These are phyloP conservation scores for Phytophthora cryptogea DNA, from an alignment of 352 stramenopile species.

Conservation along the genomic window DNA sequence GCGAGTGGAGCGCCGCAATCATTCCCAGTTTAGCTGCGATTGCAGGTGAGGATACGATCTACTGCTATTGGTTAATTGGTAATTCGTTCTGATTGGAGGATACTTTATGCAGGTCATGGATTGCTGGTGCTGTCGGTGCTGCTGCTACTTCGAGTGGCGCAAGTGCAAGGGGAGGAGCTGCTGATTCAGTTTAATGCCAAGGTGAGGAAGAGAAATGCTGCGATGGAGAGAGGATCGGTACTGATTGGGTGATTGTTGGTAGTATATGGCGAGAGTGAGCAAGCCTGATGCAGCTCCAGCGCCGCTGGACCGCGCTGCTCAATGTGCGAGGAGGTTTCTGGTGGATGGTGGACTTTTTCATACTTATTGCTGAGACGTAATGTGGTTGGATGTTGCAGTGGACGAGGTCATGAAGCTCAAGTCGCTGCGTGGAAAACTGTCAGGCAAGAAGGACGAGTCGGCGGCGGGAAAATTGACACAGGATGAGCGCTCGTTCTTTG, in stretches of 20 bases:
- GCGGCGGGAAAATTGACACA: conserved; percentile 17
- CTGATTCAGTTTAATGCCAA: conserved; percentile 64
- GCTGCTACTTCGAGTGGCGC: conserved; percentile 61
- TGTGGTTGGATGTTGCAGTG: conserved; percentile 41
- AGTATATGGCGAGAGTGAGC: conserved; percentile 44
- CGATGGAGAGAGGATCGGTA: background rate
- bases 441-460: conserved; percentile 37
- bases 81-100: background rate
- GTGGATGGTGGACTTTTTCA: background rate
- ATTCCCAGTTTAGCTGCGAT: conserved; percentile 62
- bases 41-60: conserved; percentile 29
- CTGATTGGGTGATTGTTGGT: conserved; percentile 7
- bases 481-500: conserved; percentile 74
- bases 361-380: background rate
- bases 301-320: conserved; percentile 36
- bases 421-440: conserved; percentile 55
- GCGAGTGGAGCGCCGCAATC: conserved; percentile 67
- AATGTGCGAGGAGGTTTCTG: conserved; percentile 30
- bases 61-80: background rate
- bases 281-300: conserved; percentile 23
- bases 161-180: conserved; percentile 68
- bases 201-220: conserved; percentile 24
- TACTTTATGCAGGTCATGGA: conserved; percentile 40
- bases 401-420: conserved; percentile 65
- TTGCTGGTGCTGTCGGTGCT: conserved; percentile 59